These are phyloP conservation scores for Apiospora aurea DNA, from an alignment of 2,329 filamentous ascomycete species.

Conservation along the genomic window DNA sequence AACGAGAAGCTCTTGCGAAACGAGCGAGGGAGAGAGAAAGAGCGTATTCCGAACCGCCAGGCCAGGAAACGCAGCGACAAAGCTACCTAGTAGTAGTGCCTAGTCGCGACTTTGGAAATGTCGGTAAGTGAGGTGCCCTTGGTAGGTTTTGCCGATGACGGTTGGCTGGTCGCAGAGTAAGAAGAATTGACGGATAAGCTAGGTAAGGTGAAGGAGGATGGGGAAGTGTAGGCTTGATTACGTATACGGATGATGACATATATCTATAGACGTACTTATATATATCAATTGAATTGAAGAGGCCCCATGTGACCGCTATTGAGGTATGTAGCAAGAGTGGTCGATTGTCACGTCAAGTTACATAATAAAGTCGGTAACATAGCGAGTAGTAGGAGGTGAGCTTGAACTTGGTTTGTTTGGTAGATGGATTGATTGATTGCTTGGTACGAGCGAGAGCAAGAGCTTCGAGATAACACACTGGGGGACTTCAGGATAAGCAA, in stretches of 20 bases:
- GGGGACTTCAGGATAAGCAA: not conserved
- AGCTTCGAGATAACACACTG: conserved; percentile 16
- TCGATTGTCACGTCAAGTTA: conserved; percentile 1
- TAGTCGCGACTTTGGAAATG: not conserved
- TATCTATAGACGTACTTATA: not conserved
- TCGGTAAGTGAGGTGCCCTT: not conserved
- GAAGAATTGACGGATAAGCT: conserved; percentile 2
- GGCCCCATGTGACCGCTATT: not conserved
- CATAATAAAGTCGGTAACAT: not conserved
- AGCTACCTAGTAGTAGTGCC: not conserved
- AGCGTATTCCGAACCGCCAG: not conserved
- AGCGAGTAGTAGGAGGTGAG: not conserved
- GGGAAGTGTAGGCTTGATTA: not conserved
- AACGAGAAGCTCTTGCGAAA: not conserved
- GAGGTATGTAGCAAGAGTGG: conserved; percentile 3
- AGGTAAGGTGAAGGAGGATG: not conserved
- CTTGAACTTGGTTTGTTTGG: not conserved
- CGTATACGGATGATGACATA: not conserved
- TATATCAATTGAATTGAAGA: not conserved
- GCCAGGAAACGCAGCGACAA: not conserved
- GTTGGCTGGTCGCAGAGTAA: conserved; percentile 3
- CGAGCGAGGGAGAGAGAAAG: not conserved
- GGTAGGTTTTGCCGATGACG: not conserved
- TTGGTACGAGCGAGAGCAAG: not conserved
- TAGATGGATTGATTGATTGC: not conserved